phyloP scores from a whole-genome alignment of 2,329 filamentous ascomycete species.

The Talaromyces amestolkiae region DNA sequence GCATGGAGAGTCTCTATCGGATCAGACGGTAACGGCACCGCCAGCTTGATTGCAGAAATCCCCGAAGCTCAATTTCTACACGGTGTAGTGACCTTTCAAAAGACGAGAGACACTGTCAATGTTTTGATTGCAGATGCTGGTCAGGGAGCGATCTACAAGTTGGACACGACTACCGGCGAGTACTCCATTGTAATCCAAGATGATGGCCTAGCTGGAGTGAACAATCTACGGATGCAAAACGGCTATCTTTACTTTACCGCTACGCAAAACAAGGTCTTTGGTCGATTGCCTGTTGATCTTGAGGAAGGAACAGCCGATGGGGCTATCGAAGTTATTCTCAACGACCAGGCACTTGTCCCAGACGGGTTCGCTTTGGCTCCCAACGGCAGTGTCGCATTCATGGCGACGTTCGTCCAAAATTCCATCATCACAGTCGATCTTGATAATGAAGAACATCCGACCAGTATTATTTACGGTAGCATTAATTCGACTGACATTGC shows the following conservation, averaged over 20 bases:
- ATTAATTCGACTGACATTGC: constrained; percentile 20
- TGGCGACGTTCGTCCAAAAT: constrained; percentile 22
- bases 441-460: constrained; percentile 14
- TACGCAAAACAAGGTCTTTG: constrained; percentile 22
- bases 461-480: constrained; percentile 10
- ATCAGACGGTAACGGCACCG: neutral
- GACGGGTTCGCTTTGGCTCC: constrained; percentile 24
- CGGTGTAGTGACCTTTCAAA: constrained; percentile 21
- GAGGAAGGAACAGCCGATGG: constrained; percentile 21
- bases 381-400: constrained; percentile 20
- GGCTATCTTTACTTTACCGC: constrained; percentile 24
- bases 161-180: constrained; percentile 19
- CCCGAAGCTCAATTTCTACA: constrained; percentile 22
- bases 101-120: constrained; percentile 13
- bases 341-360: constrained; percentile 14
- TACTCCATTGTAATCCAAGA: constrained; percentile 21
- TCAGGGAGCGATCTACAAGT: constrained; percentile 21
- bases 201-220: constrained; percentile 22
- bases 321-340: constrained; percentile 20
- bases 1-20: constrained; percentile 23
- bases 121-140: constrained; percentile 22
- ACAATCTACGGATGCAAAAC: constrained; percentile 19
- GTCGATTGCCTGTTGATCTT: constrained; percentile 22
- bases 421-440: constrained; percentile 19
- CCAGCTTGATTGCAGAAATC: constrained; percentile 19